Evolutionary conservation across 1,284 basidiomycete genomes (phyloP).

Genomic region (Marasmius fiardii): DNA sequence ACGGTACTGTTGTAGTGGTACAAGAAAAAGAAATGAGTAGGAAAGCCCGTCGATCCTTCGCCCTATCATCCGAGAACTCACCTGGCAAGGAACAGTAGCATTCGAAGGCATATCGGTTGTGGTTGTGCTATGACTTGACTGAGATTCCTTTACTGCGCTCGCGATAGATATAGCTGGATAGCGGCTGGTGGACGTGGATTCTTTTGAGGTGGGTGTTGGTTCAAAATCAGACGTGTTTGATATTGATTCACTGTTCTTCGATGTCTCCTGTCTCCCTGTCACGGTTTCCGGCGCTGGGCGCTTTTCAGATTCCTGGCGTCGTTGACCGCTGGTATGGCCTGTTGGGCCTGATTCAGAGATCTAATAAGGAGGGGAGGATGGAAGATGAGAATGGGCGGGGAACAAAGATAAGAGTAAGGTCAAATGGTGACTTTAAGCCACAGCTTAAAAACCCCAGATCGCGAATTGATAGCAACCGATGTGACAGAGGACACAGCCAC

Average conservation of each 20-base stretch:
- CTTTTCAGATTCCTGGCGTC: not conserved
- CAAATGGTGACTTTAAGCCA: too few relatives aligned
- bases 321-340: not conserved
- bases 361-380: not conserved
- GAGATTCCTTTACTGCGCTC: not conserved
- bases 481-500: not conserved
- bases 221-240: not conserved
- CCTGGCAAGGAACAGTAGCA: conserved; percentile 3
- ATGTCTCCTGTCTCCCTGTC: not conserved
- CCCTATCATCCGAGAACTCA: not conserved
- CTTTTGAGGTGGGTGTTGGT: not conserved
- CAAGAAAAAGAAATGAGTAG: not conserved
- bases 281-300: not conserved
- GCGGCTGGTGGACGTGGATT: not conserved
- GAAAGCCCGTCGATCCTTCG: not conserved
- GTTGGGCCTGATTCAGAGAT: not conserved
- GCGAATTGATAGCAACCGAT: too few relatives aligned
- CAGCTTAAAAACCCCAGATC: too few relatives aligned
- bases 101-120: not conserved
- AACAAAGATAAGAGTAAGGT: too few relatives aligned
- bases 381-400: not conserved
- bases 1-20: conserved; percentile 64
- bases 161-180: not conserved
- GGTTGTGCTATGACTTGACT: not conserved
- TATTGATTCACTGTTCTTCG: not conserved